phyloP scores from a whole-genome alignment of 2,329 filamentous ascomycete species.

The Ophiostoma ulmi region DNA sequence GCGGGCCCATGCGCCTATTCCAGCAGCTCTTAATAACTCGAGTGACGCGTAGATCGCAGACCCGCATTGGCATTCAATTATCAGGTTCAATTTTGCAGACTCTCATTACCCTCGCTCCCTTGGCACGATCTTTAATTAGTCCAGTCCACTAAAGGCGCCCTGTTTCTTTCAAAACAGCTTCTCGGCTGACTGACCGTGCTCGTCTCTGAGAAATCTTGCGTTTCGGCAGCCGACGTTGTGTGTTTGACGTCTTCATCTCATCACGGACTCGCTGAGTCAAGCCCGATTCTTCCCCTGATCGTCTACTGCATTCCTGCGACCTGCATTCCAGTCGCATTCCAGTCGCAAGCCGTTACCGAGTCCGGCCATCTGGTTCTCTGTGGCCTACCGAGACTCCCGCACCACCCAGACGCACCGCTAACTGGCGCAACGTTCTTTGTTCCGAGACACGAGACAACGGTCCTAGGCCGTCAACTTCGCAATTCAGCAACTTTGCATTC shows the following conservation, averaged over 20 bases:
- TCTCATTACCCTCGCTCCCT: not conserved
- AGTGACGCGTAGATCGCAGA: conserved; percentile 21
- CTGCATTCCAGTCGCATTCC: conserved; percentile 1
- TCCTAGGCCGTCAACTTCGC: not conserved
- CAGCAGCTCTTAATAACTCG: conserved; percentile 11
- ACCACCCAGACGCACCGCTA: not conserved
- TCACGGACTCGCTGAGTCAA: not conserved
- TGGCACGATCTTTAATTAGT: not conserved
- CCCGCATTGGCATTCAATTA: conserved; percentile 17
- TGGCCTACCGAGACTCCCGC: not conserved
- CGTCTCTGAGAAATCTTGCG: not conserved
- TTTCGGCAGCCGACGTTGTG: conserved; percentile 8
- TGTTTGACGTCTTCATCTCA: not conserved
- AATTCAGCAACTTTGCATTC: not conserved
- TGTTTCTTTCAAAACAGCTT: not conserved
- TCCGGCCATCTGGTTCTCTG: not conserved
- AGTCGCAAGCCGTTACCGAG: not conserved
- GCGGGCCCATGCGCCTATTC: not conserved
- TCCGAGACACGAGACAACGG: conserved; percentile 5
- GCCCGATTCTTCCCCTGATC: not conserved
- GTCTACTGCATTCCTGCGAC: not conserved
- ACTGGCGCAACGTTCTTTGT: conserved; percentile 6
- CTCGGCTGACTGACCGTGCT: not conserved
- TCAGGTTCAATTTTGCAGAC: not conserved
- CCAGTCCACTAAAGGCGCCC: not conserved